phyloP scores from a whole-genome alignment of 345 rosid species.

The Odontarrhena argentea region DNA sequence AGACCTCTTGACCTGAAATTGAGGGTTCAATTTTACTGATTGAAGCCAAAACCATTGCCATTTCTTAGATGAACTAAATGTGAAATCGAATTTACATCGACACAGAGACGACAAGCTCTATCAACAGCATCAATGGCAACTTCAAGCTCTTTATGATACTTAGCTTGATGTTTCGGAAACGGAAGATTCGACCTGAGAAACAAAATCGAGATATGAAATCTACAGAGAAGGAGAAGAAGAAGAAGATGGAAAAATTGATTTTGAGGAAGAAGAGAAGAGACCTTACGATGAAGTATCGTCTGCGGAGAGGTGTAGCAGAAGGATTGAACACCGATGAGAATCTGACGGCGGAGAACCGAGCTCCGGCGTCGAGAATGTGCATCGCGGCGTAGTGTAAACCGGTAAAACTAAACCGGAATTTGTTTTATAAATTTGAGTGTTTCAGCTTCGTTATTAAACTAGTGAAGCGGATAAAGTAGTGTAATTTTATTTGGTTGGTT shows the following conservation, averaged over 20 bases:
- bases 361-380: conserved; percentile 49
- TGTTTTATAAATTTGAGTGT: neutral
- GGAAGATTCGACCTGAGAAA: conserved; percentile 64
- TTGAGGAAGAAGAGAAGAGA: conserved; percentile 34
- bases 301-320: conserved; percentile 32
- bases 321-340: conserved; percentile 33
- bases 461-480: too few species aligned
- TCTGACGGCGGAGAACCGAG: conserved; percentile 48
- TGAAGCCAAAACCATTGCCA: conserved; percentile 2
- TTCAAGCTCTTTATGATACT: conserved; percentile 69
- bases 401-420: conserved; percentile 21
- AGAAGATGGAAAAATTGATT: conserved; percentile 13
- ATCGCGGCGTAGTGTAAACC: conserved; percentile 41
- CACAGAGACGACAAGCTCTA: conserved; percentile 81
- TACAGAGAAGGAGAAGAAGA: neutral
- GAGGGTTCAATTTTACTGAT: neutral
- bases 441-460: conserved; percentile 10
- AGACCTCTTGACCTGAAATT: conserved; percentile 34
- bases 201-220: neutral
- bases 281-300: conserved; percentile 50
- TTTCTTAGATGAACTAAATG: neutral
- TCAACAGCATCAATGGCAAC: conserved; percentile 72
- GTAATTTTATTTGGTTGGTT: too few species aligned
- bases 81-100: conserved; percentile 50
- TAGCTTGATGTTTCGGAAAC: conserved; percentile 58